Conservation (phyloP, 345 rosid species). For the Eucalyptus curtisii region DNA sequence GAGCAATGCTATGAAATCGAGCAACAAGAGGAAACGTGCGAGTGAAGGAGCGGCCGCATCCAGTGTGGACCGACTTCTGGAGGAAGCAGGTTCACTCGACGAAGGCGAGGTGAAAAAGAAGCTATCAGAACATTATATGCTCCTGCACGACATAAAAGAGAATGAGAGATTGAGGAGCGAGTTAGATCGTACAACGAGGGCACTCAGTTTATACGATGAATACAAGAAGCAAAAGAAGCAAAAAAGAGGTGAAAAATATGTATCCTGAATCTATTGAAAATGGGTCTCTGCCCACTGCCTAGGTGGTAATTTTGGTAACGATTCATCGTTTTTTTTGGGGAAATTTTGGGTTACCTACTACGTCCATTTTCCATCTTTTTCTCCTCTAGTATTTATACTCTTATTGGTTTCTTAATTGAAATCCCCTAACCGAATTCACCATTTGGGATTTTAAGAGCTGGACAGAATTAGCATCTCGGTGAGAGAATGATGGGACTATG, state of each 20-base stretch:
- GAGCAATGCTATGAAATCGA: constrained; percentile 11
- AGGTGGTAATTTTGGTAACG: not conserved
- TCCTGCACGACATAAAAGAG: constrained; percentile 45
- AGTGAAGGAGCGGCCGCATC: not conserved
- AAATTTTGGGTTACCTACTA: not conserved
- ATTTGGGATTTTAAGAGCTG: not conserved
- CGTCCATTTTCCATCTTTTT: not conserved
- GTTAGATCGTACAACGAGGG: constrained; percentile 9
- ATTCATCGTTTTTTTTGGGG: not conserved
- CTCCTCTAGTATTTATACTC: not conserved
- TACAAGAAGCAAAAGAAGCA: constrained; percentile 35
- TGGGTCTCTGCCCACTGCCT: not conserved
- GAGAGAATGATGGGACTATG: not conserved
- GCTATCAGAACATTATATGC: constrained; percentile 35
- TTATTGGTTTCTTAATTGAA: not conserved
- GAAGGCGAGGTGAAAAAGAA: constrained; percentile 44
- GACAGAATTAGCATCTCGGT: not conserved
- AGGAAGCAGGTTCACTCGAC: not conserved
- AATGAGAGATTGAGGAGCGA: constrained; percentile 41
- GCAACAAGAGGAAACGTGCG: constrained; percentile 47
- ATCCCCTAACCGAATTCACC: not conserved
- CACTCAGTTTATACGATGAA: constrained; percentile 35
- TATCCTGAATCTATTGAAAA: not conserved
- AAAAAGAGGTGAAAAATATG: not conserved
- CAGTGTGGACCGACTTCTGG: not conserved